Base-by-base conservation (phyloP, 1,284 basidiomycete species). In the Chalciporus piperatoides region DNA sequence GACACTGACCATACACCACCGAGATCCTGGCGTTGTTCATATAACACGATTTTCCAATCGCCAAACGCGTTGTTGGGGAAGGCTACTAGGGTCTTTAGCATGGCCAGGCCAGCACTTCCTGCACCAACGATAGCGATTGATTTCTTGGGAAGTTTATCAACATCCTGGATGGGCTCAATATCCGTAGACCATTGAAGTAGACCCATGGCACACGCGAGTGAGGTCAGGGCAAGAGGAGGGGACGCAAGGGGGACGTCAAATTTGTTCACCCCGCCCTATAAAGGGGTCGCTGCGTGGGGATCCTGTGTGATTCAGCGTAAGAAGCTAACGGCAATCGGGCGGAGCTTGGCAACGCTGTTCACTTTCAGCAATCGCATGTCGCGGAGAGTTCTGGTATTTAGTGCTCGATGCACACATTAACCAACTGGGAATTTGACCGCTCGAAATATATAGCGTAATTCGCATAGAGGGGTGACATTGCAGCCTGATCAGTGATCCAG, bases 71-170 rank as follows among this genome's bases (percentile, higher is more conserved):
- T 68, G 15, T 63, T 59, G 4, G 76, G 75, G 4, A 81, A 57
- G 58, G 78, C 75, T 9, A 78, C 61, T 23, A 80, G 60, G 6
- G 72, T 72, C 59, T 78, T 79, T 27, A 83, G 62, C 56, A 72
- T 70, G 1, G 75, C 76, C 15, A 82, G 64, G 2, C 80, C 81
- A 5, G 73, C 77, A 54, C 75, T 81, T 0, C 79, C 80, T 5
- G 72, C 77, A 1, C 75, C 76, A 2, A 77, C 65, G 43, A 82
- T 73, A 7, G 74, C 79, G 41, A 82, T 74, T 1, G 74, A 75
- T 63, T 80, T 81, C n/a, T 17, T 35, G 33, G 33, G 33, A 8
- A 15, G 33, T 3, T 35, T 15, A 35, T 15, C 15, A 17, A 15
- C 33, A 35, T 35, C 33, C 7, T 35, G 33, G 3, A 15, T 17